These are phyloP conservation scores for Hypoxylon perforatum DNA, from an alignment of 495 filamentous ascomycete species.

Conservation along the genomic window DNA sequence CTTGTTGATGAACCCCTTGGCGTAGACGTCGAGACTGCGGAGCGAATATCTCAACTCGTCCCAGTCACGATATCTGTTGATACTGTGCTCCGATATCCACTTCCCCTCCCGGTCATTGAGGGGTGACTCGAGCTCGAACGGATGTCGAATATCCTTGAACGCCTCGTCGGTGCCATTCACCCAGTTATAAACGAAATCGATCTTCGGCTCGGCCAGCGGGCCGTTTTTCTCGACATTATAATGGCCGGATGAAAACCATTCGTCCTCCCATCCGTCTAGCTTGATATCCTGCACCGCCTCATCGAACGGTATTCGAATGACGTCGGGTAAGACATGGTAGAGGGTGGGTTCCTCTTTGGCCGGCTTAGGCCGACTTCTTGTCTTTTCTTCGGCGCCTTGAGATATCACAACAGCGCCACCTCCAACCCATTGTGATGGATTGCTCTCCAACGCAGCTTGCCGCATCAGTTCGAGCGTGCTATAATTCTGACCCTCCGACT, in stretches of 20 bases:
- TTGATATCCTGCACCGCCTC: constrained; percentile 48
- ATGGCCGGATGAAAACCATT: constrained; percentile 50
- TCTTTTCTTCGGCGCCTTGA: constrained; percentile 10
- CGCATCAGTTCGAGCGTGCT: constrained; percentile 32
- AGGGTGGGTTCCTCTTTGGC: constrained; percentile 23
- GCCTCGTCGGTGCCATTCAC: constrained; percentile 55
- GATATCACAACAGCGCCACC: constrained; percentile 32
- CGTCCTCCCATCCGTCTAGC: constrained; percentile 55
- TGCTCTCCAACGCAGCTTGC: constrained; percentile 30
- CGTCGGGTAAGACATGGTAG: constrained; percentile 47
- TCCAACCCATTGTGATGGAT: constrained; percentile 40
- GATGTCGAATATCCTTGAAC: constrained; percentile 48
- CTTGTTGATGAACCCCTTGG: constrained; percentile 52
- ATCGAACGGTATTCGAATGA: constrained; percentile 55
- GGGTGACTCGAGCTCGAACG: constrained; percentile 52
- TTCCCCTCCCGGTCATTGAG: constrained; percentile 54
- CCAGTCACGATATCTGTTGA: constrained; percentile 59
- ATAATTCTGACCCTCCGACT: constrained; percentile 25
- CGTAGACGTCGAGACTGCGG: constrained; percentile 54
- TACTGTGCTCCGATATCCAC: constrained; percentile 53
- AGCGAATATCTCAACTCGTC: constrained; percentile 57
- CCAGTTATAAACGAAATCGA: constrained; percentile 60
- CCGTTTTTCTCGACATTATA: constrained; percentile 44
- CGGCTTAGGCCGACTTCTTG: background rate
- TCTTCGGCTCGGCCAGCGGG: constrained; percentile 51